Evolutionary conservation across 2,329 filamentous ascomycete species (phyloP).

Genomic region (Parafenestella ontariensis): DNA sequence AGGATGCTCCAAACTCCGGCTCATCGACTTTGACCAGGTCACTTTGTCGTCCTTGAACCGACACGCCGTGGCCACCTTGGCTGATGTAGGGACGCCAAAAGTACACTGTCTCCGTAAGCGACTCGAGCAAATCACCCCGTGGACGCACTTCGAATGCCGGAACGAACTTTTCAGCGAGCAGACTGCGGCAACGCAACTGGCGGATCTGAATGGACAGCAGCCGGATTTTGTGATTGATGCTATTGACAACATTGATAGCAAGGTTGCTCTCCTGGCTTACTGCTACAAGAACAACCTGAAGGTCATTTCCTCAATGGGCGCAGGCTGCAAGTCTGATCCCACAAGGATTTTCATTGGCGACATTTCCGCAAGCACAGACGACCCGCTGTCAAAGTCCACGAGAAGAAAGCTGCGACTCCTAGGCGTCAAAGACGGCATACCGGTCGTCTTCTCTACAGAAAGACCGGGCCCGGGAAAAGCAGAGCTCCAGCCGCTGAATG

Average conservation of each 20-base stretch:
- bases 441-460: constrained; percentile 91
- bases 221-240: constrained; percentile 95
- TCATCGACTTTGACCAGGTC: constrained; percentile 98
- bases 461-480: constrained; percentile 91
- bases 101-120: constrained; percentile 82
- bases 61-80: constrained; percentile 93
- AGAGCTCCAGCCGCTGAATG: constrained; percentile 81
- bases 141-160: constrained; percentile 86
- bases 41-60: constrained; percentile 92
- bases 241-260: constrained; percentile 98
- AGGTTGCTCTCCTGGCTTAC: constrained; percentile 88
- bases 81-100: constrained; percentile 92
- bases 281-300: constrained; percentile 79
- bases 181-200: constrained; percentile 71
- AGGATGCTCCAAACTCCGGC: constrained; percentile 83
- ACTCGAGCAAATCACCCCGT: constrained; percentile 86
- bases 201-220: constrained; percentile 68
- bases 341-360: constrained; percentile 90
- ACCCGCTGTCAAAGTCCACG: constrained; percentile 85
- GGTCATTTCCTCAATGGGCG: constrained; percentile 95
- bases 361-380: constrained; percentile 86
- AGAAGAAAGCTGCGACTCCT: constrained; percentile 76
- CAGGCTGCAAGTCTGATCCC: constrained; percentile 87
- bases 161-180: constrained; percentile 81
- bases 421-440: constrained; percentile 84